Conservation (phyloP, 495 filamentous ascomycete species). For the Tricharina praecox region DNA sequence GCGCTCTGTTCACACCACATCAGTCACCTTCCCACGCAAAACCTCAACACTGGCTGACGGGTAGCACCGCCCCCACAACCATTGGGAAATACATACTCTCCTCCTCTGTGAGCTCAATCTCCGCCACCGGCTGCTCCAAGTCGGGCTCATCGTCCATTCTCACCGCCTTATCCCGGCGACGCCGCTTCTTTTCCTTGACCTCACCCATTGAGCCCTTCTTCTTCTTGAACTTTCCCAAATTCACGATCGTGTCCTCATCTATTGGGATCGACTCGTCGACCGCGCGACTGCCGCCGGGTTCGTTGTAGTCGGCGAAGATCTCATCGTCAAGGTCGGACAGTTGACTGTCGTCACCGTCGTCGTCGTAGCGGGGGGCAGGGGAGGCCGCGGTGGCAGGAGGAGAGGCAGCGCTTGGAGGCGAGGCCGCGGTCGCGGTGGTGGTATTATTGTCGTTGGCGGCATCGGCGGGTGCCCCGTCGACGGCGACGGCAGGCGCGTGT, state of each 20-base stretch:
- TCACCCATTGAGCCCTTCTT: slow-evolving; percentile 42
- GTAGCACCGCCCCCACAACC: no score
- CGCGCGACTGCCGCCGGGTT: slow-evolving; percentile 48
- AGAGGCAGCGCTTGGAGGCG: no score
- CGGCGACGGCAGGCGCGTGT: background rate
- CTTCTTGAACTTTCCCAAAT: slow-evolving; percentile 69
- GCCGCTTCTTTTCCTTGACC: slow-evolving; percentile 51
- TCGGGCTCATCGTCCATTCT: slow-evolving; percentile 37
- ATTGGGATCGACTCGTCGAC: slow-evolving; percentile 56
- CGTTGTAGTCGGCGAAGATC: slow-evolving; percentile 80
- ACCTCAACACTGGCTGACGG: no score
- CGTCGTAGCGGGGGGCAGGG: no score
- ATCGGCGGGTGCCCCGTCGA: background rate
- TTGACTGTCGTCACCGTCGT: slow-evolving; percentile 58
- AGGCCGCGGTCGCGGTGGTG: no score
- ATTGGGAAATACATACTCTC: slow-evolving; percentile 26
- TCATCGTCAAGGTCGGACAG: slow-evolving; percentile 91
- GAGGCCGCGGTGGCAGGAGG: no score
- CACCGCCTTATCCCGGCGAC: slow-evolving; percentile 40
- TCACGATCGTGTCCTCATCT: slow-evolving; percentile 67
- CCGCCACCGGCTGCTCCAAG: slow-evolving; percentile 26
- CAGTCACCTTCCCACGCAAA: no score
- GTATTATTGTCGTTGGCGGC: no score
- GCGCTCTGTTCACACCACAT: slow-evolving; percentile 26
- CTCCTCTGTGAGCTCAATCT: slow-evolving; percentile 34